Base-by-base conservation (phyloP, 2,329 filamentous ascomycete genomes). In the Nemania sp. region DNA sequence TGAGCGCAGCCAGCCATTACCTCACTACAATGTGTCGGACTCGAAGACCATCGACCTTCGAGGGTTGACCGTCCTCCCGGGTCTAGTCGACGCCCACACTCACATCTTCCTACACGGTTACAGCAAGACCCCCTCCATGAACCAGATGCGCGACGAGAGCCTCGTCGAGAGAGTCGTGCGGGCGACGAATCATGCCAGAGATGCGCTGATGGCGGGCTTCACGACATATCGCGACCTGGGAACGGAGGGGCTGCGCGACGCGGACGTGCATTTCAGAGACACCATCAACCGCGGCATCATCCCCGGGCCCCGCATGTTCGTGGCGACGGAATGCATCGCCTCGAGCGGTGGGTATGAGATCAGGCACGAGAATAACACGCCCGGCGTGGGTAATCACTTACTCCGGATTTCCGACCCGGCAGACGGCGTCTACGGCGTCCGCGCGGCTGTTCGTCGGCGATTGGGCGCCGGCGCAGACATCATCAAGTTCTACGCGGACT, bases 141-240 rank as follows among this genome's bases (percentile, higher is more conserved):
- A 80, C 40, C 84, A 87, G 67, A 82, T 85, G 72, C 80, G 83
- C 37, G 83, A 87, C 62, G 83, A 86, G 65, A 83, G 81, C 57
- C 71, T 83, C n/a, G 78, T 84, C 7, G 84, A 87, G 67, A 76
- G 83, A 20, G 76, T 80, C 21, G 78, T 87, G 49, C 80, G 84
- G 17, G 80, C 81, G 0, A 79, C 80, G 7, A 82, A 84, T 60
- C 80, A 85, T 63, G 78, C 78, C 61, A 80, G 80, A 46, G 75
- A 77, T 0, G 83, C 81, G 1, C 74, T 87, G 10, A 72, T 82
- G 18, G 82, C 84, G 0, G 85, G 84, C 6, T 87, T 82, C 73
- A 87, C 83, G 0, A 85, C 83, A 1, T 85, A 84, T 69, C 76
- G 83, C 45, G 83, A 86, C 68, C 76, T 85, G 0, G 82, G 83